Conservation (phyloP, 2,329 filamentous ascomycete genomes). For the Talaromyces amestolkiae region DNA sequence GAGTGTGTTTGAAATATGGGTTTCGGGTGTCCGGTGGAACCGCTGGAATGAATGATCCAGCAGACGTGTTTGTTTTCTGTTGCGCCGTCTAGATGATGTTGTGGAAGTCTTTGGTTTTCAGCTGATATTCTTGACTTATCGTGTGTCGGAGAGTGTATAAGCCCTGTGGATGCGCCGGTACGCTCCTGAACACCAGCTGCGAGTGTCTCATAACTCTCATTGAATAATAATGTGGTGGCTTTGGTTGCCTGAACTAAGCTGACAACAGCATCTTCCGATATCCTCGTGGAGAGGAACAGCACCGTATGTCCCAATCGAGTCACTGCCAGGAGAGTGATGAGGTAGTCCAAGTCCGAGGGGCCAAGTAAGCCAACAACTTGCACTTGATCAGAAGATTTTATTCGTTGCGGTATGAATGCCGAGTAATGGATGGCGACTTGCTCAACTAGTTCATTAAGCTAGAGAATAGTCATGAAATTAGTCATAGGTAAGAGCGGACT, state of each 20-base stretch:
- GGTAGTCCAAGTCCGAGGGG: conserved; percentile 27
- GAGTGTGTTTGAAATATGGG: conserved; percentile 19
- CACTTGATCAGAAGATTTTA: conserved; percentile 23
- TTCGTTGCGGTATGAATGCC: neutral
- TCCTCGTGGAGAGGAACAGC: conserved; percentile 25
- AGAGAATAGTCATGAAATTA: neutral
- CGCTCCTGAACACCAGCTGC: neutral
- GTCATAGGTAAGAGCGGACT: neutral
- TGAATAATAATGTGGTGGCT: neutral
- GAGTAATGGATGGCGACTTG: neutral
- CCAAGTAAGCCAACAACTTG: conserved; percentile 27
- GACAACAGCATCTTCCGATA: neutral
- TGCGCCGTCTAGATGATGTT: conserved; percentile 22
- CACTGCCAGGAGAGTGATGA: conserved; percentile 26
- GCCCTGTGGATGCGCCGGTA: neutral
- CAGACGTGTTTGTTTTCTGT: conserved; percentile 18
- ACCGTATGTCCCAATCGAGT: conserved; percentile 27
- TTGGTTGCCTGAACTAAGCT: neutral
- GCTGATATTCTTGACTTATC: neutral
- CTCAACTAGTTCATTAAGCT: neutral
- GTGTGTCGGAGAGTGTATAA: neutral
- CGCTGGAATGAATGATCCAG: conserved; percentile 24
- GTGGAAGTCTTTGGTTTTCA: conserved; percentile 19
- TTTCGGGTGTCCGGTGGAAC: conserved; percentile 24
- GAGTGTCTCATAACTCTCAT: neutral